Evolutionary conservation across 2,329 filamentous ascomycete genomes (phyloP).

Genomic region (Torrubiella hemipterigena): DNA sequence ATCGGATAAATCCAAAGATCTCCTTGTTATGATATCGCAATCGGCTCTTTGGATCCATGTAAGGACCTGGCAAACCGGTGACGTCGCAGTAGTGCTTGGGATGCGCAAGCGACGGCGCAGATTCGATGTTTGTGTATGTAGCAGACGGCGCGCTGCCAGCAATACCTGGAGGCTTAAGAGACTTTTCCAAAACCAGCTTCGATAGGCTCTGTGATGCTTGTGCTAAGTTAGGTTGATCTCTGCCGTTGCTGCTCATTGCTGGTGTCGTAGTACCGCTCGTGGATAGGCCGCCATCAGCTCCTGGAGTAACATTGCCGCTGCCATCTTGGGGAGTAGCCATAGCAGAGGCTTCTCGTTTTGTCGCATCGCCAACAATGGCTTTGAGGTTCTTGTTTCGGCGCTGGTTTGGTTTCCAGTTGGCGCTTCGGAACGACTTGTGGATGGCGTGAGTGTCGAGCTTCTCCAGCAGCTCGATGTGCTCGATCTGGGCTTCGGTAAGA

Average conservation of each 20-base stretch:
- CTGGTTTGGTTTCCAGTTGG: constrained; percentile 81
- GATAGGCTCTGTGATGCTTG: constrained; percentile 80
- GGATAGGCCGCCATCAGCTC: constrained; percentile 37
- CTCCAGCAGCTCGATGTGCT: constrained; percentile 78
- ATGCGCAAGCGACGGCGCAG: constrained; percentile 75
- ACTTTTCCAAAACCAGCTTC: constrained; percentile 81
- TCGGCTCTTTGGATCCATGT: constrained; percentile 89
- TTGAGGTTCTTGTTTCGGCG: constrained; percentile 99
- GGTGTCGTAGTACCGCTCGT: constrained; percentile 49
- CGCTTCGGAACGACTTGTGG: constrained; percentile 82
- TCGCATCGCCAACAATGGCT: constrained; percentile 81
- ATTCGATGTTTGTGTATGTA: constrained; percentile 95
- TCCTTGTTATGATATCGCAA: constrained; percentile 89
- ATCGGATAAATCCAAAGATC: constrained; percentile 74
- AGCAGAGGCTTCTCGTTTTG: constrained; percentile 79
- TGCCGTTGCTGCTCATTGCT: constrained; percentile 24
- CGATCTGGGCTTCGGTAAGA: constrained; percentile 60
- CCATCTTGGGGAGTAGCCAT: constrained; percentile 65
- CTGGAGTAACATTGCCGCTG: constrained; percentile 63
- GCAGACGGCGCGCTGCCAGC: constrained; percentile 47
- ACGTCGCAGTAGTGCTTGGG: constrained; percentile 91
- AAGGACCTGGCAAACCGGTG: constrained; percentile 82
- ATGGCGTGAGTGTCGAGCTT: constrained; percentile 81
- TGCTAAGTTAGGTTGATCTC: constrained; percentile 59
- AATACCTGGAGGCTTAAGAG: constrained; percentile 30